Conservation (phyloP, 192 early-diverging fungal species). For the Neocallimastix lanati region DNA sequence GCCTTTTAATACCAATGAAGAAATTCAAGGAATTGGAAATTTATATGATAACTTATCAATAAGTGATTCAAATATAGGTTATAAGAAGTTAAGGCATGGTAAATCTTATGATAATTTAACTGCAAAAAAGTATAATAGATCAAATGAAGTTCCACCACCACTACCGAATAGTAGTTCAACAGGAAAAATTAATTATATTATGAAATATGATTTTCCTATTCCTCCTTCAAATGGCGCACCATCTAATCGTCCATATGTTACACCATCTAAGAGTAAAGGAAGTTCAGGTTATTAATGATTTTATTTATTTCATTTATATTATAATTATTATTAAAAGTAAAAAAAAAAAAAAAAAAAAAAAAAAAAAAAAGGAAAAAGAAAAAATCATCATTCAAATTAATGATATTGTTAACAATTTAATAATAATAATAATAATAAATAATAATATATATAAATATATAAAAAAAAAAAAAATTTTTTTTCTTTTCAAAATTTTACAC, state of each 20-base stretch:
- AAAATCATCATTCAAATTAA: too few relatives aligned
- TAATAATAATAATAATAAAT: too few relatives aligned
- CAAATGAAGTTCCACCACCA: neutral
- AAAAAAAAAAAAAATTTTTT: too few relatives aligned
- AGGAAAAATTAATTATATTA: neutral
- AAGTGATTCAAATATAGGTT: neutral
- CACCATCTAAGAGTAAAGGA: neutral
- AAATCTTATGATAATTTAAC: neutral
- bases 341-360: too few relatives aligned
- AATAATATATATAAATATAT: too few relatives aligned
- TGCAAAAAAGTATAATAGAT: neutral
- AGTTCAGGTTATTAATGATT: neutral
- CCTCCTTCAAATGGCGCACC: neutral
- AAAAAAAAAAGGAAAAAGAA: too few relatives aligned
- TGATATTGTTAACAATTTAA: too few relatives aligned
- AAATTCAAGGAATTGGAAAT: neutral
- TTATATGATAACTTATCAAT: neutral
- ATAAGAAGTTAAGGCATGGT: neutral
- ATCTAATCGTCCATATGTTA: neutral
- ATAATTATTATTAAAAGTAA: too few relatives aligned
- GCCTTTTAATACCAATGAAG: neutral
- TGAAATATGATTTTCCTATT: neutral
- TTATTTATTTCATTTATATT: too few relatives aligned
- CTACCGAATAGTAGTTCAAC: neutral
- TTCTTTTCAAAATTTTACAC: too few relatives aligned